Evolutionary conservation across 305 asterid species (phyloP).

Genomic region (Fraxinus latifolia): DNA sequence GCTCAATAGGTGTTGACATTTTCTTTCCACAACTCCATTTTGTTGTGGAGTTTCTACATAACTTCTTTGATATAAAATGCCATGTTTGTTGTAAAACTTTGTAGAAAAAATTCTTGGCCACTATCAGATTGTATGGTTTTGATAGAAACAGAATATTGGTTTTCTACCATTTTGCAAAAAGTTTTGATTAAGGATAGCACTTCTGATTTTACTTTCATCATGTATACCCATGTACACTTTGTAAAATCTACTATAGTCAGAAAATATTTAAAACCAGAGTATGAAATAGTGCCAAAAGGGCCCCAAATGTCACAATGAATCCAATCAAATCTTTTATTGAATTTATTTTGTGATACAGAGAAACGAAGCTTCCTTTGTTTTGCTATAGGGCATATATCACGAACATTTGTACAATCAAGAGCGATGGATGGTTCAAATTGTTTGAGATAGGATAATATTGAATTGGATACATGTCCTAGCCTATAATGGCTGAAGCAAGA

Average conservation of each 20-base stretch:
- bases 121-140: neutral
- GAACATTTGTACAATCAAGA: neutral
- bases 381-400: neutral
- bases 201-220: neutral
- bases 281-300: neutral
- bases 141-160: neutral
- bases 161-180: neutral
- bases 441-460: neutral
- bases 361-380: neutral
- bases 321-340: too few relatives aligned
- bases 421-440: neutral
- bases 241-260: neutral
- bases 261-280: too few relatives aligned
- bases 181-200: neutral
- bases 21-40: neutral
- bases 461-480: neutral
- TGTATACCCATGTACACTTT: neutral
- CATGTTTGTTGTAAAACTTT: neutral
- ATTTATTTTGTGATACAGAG: neutral
- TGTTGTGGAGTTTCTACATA: too few relatives aligned
- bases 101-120: neutral
- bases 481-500: neutral
- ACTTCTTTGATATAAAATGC: neutral
- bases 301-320: neutral
- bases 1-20: neutral